A percentile compares a stretch with the other conserved stretches of the same genome.
Conservation (phyloP, 2,329 filamentous ascomycete species). For the Zopfia rhizophila region DNA sequence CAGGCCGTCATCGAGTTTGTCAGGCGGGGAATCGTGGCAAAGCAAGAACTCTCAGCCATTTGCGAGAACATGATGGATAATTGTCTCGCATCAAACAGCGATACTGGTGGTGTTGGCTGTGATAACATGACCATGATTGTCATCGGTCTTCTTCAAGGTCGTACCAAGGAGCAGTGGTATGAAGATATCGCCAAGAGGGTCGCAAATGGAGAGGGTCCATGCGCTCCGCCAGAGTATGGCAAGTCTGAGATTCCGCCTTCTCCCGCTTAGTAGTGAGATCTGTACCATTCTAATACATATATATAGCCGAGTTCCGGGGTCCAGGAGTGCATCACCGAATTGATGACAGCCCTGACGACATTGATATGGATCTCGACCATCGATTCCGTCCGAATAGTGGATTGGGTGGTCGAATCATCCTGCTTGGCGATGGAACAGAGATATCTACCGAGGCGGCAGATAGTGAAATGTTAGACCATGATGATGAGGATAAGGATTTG, state of each 20-base stretch:
- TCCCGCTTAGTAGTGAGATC: slow-evolving; percentile 46
- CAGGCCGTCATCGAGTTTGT: slow-evolving; percentile 98
- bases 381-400: slow-evolving; percentile 75
- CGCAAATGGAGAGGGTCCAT: slow-evolving; percentile 95
- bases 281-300: slow-evolving; percentile 49
- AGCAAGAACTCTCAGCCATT: slow-evolving; percentile 93
- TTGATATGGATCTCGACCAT: slow-evolving; percentile 78
- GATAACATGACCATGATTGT: slow-evolving; percentile 99
- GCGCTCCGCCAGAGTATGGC: slow-evolving; percentile 99
- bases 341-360: slow-evolving; percentile 66
- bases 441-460: slow-evolving; percentile 89
- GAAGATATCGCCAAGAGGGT: slow-evolving; percentile 93
- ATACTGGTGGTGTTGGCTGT: slow-evolving; percentile 96
- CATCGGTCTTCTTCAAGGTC: slow-evolving; percentile 87
- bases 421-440: slow-evolving; percentile 94
- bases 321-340: slow-evolving; percentile 61
- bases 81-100: slow-evolving; percentile 95
- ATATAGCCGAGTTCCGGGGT: slow-evolving; percentile 62
- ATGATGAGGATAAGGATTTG: slow-evolving; percentile 85
- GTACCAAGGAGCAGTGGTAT: slow-evolving; percentile 98
- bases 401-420: slow-evolving; percentile 80
- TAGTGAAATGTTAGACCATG: slow-evolving; percentile 92
- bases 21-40: slow-evolving; percentile 92
- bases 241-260: slow-evolving; percentile 67
- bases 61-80: slow-evolving; percentile 99